Evolutionary conservation across 2,329 filamentous ascomycete genomes (phyloP).

Genomic region (Arachnomyces sp.): DNA sequence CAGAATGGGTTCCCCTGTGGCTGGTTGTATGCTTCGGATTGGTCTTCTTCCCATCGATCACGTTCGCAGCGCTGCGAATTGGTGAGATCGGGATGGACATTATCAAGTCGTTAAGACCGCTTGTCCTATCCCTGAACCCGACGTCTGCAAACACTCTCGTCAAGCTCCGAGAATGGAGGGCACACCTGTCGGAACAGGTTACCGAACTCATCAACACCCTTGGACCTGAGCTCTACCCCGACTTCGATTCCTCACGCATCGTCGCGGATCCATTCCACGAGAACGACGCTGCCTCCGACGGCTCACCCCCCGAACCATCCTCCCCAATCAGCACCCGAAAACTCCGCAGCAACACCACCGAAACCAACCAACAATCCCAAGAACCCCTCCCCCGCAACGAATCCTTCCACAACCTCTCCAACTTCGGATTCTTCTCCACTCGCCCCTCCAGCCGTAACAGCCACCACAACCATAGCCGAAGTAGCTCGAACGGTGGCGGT

Average conservation of each 20-base stretch:
- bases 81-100: constrained; percentile 99
- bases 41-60: constrained; percentile 76
- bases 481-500: constrained; percentile 60
- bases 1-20: constrained; percentile 72
- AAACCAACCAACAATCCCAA: constrained; percentile 20
- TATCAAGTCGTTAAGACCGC: constrained; percentile 81
- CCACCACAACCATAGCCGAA: constrained; percentile 54
- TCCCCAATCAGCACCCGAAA: constrained; percentile 12
- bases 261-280: constrained; percentile 46
- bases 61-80: constrained; percentile 86
- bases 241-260: constrained; percentile 73
- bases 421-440: constrained; percentile 83
- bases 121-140: constrained; percentile 77
- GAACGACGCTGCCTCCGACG: constrained; percentile 15
- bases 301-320: constrained; percentile 14
- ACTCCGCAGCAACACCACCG: constrained; percentile 11
- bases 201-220: constrained; percentile 91
- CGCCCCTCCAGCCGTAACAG: constrained; percentile 62
- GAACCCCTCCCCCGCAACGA: constrained; percentile 73
- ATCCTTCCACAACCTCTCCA: constrained; percentile 82
- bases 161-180: constrained; percentile 63
- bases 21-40: constrained; percentile 64
- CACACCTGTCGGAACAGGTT: constrained; percentile 68
- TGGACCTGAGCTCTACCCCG: constrained; percentile 92
- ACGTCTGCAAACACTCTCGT: constrained; percentile 75